Conservation (phyloP, 1,284 basidiomycete genomes). For the Bothia castanella region DNA sequence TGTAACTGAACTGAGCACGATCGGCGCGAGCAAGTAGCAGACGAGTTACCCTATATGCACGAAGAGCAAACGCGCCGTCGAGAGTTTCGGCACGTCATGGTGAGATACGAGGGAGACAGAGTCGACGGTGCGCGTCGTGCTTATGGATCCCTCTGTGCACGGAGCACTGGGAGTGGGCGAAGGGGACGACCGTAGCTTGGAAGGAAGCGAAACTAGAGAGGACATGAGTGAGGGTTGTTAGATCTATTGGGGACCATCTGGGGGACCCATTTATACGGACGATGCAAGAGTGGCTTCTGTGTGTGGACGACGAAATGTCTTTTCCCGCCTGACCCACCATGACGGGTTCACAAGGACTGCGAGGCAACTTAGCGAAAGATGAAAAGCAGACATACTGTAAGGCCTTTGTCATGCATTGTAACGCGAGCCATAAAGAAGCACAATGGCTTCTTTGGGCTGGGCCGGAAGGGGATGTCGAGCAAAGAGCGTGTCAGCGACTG, state of each 20-base stretch:
- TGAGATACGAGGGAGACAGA: conserved; percentile 25
- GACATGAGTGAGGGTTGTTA: conserved; percentile 18
- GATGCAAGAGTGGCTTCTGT: conserved; percentile 23
- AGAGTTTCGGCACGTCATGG: conserved; percentile 31
- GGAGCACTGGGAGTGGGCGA: conserved; percentile 8
- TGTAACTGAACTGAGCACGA: conserved; percentile 29
- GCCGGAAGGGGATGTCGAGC: conserved; percentile 10
- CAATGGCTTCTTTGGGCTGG: conserved; percentile 11
- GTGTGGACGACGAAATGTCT: conserved; percentile 16
- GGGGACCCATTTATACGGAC: conserved; percentile 26
- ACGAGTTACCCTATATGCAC: conserved; percentile 54
- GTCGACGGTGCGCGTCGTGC: conserved; percentile 20
- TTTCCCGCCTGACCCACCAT: conserved; percentile 18
- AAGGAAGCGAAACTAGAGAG: conserved; percentile 13
- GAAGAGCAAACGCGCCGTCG: conserved; percentile 47
- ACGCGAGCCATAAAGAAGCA: conserved; percentile 31
- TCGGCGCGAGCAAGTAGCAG: conserved; percentile 2
- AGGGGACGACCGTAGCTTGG: conserved; percentile 15
- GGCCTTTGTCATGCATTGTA: conserved; percentile 29
- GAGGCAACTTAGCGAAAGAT: conserved; percentile 26
- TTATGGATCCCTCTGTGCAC: conserved; percentile 24
- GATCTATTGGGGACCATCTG: conserved; percentile 5
- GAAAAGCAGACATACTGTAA: conserved; percentile 24
- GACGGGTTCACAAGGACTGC: conserved; percentile 13
- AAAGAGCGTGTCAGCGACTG: conserved; percentile 8